Conservation (phyloP, 768 basidiomycete species). For the Lactifluus hygrophoroides region DNA sequence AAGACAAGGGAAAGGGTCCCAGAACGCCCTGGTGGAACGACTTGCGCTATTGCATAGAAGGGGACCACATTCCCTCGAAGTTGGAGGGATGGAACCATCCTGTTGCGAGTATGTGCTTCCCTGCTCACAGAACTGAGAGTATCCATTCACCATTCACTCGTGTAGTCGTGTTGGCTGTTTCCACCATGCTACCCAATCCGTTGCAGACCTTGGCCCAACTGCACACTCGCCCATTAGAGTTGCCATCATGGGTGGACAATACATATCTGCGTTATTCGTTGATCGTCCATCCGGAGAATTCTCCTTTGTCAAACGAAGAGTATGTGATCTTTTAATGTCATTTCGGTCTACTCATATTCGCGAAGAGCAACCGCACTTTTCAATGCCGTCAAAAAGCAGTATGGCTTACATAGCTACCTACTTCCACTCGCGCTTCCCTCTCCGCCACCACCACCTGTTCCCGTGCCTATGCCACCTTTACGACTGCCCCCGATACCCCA, state of each 20-base stretch:
- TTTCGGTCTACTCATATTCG: constrained; percentile 5
- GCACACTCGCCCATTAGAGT: constrained; percentile 54
- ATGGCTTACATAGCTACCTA: constrained; percentile 68
- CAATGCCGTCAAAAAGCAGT: constrained; percentile 85
- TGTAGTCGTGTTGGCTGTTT: constrained; percentile 72
- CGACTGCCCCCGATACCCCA: constrained; percentile 48
- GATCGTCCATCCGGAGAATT: constrained; percentile 65
- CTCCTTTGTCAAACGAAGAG: constrained; percentile 72
- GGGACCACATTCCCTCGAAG: constrained; percentile 63
- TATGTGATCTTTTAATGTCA: constrained; percentile 31
- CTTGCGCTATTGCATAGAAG: constrained; percentile 64
- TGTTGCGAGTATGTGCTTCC: constrained; percentile 49
- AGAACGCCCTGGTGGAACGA: constrained; percentile 87
- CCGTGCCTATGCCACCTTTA: constrained; percentile 56
- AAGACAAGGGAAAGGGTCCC: constrained; percentile 22
- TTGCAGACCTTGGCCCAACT: constrained; percentile 69
- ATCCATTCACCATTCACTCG: not conserved
- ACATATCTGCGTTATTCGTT: constrained; percentile 64
- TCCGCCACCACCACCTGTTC: constrained; percentile 56
- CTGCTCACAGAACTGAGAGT: not conserved
- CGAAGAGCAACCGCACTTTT: constrained; percentile 66
- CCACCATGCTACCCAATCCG: constrained; percentile 75
- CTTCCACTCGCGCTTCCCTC: constrained; percentile 54
- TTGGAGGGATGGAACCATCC: constrained; percentile 85
- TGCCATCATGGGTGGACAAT: constrained; percentile 77